Percentiles rank a stretch among this genome's conserved stretches.
Evolutionary conservation across 2,329 filamentous ascomycete genomes (phyloP).

Genomic region (Nectriaceae sp.): DNA sequence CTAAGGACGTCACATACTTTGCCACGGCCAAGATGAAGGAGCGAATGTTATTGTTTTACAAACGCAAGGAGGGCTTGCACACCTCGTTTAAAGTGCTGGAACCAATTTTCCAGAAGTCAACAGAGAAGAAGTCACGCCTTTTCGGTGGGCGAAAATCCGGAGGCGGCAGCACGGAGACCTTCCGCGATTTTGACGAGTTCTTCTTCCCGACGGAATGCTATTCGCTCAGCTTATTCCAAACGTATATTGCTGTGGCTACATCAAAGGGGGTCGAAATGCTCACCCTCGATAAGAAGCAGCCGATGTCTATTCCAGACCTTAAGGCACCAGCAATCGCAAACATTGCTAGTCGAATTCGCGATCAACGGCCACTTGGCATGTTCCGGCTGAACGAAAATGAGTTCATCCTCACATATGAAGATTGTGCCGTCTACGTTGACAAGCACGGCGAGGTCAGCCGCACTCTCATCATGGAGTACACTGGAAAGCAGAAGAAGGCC

Average conservation of each 20-base stretch:
- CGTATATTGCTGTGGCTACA: constrained; percentile 87
- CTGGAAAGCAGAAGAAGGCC: constrained; percentile 80
- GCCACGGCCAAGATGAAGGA: constrained; percentile 97
- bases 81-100: constrained; percentile 97
- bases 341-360: constrained; percentile 80
- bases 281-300: constrained; percentile 94
- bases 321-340: constrained; percentile 76
- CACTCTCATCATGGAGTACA: constrained; percentile 97
- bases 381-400: constrained; percentile 91
- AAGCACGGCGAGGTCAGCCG: constrained; percentile 96
- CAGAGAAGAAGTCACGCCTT: constrained; percentile 75
- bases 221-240: constrained; percentile 94
- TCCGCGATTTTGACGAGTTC: constrained; percentile 98
- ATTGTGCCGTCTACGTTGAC: constrained; percentile 97
- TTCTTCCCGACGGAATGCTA: constrained; percentile 96
- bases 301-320: constrained; percentile 89
- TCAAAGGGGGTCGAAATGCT: constrained; percentile 93
- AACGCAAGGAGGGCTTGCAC: constrained; percentile 88
- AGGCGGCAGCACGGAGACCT: constrained; percentile 83
- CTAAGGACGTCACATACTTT: constrained; percentile 95
- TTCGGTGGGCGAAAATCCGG: constrained; percentile 60
- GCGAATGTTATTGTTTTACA: constrained; percentile 91
- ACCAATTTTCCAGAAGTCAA: constrained; percentile 90
- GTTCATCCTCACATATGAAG: constrained; percentile 91
- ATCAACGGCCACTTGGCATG: constrained; percentile 90